Percentiles rank a stretch among this genome's conserved stretches.
Evolutionary conservation across 225 moss, liverwort and hornwort species (phyloP).

Genomic region (Antitrichia curtipendula): DNA sequence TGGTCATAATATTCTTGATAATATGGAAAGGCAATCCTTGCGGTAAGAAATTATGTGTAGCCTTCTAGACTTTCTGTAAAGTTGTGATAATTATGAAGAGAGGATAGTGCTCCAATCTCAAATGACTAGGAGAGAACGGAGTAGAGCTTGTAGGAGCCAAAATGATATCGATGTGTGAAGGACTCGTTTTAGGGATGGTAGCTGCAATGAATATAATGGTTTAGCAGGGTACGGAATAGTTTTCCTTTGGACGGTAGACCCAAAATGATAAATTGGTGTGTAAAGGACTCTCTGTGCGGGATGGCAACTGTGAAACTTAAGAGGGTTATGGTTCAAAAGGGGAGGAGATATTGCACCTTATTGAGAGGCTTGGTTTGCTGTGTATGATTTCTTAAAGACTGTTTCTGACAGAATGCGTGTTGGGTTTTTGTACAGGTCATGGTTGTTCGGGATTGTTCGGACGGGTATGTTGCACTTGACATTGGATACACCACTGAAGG

Average conservation of each 20-base stretch:
- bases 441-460: neutral
- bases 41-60: neutral
- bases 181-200: neutral
- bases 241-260: neutral
- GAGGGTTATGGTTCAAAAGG: neutral
- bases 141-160: neutral
- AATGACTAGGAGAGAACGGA: neutral
- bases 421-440: neutral
- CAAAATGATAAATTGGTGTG: neutral
- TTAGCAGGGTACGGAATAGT: neutral
- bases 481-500: neutral
- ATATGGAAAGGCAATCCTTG: neutral
- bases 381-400: neutral
- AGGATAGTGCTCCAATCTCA: neutral
- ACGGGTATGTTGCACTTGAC: neutral
- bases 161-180: neutral
- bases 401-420: neutral
- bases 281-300: neutral
- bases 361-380: neutral
- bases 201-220: neutral
- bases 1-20: neutral
- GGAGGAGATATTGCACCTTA: neutral
- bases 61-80: neutral
- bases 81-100: neutral
- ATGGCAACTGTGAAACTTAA: neutral